Evolutionary conservation across 2,329 filamentous ascomycete genomes (phyloP).

Genomic region (Fusarium sarcochroum): DNA sequence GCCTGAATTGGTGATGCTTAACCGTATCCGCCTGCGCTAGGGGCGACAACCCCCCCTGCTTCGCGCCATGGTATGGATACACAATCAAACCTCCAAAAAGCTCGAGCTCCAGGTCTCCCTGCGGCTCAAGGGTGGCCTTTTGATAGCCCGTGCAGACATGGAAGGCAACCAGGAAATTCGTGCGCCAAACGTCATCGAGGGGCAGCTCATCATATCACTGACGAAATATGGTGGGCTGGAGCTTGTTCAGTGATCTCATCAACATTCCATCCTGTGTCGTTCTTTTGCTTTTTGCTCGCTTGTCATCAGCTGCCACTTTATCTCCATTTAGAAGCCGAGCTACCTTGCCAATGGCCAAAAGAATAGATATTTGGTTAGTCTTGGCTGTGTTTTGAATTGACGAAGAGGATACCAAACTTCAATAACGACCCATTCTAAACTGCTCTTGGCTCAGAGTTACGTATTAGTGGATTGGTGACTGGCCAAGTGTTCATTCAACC

Average conservation of each 20-base stretch:
- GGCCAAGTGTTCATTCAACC: slow-evolving; percentile 8
- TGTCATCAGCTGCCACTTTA: slow-evolving; percentile 13
- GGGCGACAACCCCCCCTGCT: slow-evolving; percentile 35
- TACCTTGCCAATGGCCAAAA: not conserved
- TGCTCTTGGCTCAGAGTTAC: slow-evolving; percentile 2
- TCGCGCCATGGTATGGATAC: slow-evolving; percentile 31
- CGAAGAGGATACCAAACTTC: not conserved
- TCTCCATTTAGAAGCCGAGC: slow-evolving; percentile 3
- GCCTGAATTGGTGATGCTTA: slow-evolving; percentile 40
- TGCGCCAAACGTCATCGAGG: slow-evolving; percentile 47
- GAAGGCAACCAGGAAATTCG: slow-evolving; percentile 23
- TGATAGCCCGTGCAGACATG: slow-evolving; percentile 15
- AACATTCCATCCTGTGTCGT: slow-evolving; percentile 30
- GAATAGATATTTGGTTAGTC: not conserved
- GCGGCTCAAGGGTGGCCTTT: slow-evolving; percentile 30
- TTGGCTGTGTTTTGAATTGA: slow-evolving; percentile 1
- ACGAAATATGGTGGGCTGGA: slow-evolving; percentile 29
- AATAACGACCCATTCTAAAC: not conserved
- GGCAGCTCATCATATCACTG: slow-evolving; percentile 29
- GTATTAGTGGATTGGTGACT: slow-evolving; percentile 5
- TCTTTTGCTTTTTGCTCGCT: slow-evolving; percentile 11
- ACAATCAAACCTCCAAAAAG: slow-evolving; percentile 31
- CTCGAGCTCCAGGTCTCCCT: slow-evolving; percentile 29
- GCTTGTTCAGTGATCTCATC: slow-evolving; percentile 37
- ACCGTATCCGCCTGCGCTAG: slow-evolving; percentile 44